Evolutionary conservation across 495 filamentous ascomycete species (phyloP).

Genomic region (Talaromyces liani): DNA sequence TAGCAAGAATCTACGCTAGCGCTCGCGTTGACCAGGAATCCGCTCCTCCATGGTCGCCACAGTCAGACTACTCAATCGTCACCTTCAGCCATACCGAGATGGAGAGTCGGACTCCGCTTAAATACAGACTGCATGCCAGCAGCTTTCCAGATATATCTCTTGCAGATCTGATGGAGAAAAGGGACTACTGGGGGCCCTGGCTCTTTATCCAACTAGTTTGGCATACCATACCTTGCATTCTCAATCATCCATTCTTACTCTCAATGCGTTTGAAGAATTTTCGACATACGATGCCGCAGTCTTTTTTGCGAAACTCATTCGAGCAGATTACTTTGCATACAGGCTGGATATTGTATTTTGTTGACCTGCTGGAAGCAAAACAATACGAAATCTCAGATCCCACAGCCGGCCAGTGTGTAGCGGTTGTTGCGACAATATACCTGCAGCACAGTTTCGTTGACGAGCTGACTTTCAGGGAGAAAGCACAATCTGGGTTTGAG

Average conservation of each 20-base stretch:
- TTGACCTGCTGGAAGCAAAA: too few species aligned
- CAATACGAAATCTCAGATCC: too few species aligned
- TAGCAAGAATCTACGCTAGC: conserved; percentile 32
- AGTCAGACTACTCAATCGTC: conserved; percentile 34
- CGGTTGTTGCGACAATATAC: too few species aligned
- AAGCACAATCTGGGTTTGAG: too few species aligned
- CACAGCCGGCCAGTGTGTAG: too few species aligned
- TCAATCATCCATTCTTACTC: conserved; percentile 38
- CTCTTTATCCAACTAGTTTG: conserved; percentile 35
- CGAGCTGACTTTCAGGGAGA: too few species aligned
- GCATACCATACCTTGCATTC: conserved; percentile 33
- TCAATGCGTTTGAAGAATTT: conserved; percentile 34
- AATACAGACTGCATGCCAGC: conserved; percentile 32
- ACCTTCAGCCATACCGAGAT: conserved; percentile 35
- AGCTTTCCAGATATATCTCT: conserved; percentile 27
- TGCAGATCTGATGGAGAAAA: conserved; percentile 24
- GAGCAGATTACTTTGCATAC: too few species aligned
- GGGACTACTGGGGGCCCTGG: conserved; percentile 40
- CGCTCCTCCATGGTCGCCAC: conserved; percentile 35
- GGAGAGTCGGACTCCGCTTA: conserved; percentile 32
- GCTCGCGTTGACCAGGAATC: conserved; percentile 18
- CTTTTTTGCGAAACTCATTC: too few species aligned
- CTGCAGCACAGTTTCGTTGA: too few species aligned
- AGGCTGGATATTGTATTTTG: too few species aligned
- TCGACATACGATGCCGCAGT: too few species aligned